These are phyloP conservation scores for Chloris gayana DNA, from an alignment of 176 grass and related monocot species.

Conservation along the genomic window DNA sequence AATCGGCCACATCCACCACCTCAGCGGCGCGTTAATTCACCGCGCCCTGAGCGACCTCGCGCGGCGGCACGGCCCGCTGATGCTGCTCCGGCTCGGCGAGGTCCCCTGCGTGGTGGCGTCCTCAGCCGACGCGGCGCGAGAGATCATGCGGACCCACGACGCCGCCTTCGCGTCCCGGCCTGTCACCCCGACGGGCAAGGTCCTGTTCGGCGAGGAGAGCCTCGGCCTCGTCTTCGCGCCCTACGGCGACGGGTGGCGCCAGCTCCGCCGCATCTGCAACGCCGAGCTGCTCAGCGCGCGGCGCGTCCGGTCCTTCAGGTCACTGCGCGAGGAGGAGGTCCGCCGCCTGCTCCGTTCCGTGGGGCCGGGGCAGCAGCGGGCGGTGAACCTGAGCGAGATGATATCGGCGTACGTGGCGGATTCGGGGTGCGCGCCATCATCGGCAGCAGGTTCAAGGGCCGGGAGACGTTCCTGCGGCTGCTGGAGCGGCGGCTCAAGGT, in stretches of 20 bases:
- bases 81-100: background rate
- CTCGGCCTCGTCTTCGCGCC: constrained; percentile 19
- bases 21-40: constrained; percentile 33
- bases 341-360: background rate
- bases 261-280: constrained; percentile 35
- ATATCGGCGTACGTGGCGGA: constrained; percentile 8
- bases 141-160: constrained; percentile 14
- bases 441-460: constrained; percentile 17
- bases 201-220: constrained; percentile 6
- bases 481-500: background rate
- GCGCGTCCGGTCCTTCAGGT: background rate
- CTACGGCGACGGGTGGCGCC: constrained; percentile 49
- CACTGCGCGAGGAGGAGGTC: constrained; percentile 17
- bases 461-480: constrained; percentile 15
- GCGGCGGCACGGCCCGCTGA: constrained; percentile 51
- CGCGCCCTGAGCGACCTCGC: constrained; percentile 39
- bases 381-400: background rate
- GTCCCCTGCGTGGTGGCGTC: background rate
- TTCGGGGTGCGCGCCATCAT: constrained; percentile 19
- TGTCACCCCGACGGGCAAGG: background rate
- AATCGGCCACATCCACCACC: background rate
- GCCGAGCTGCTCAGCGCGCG: background rate
- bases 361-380: too few relatives aligned
- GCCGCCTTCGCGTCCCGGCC: constrained; percentile 16
- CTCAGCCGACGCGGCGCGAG: background rate